Evolutionary conservation across 176 grass and related monocot species (phyloP).

Genomic region (Oryza glumipatula): DNA sequence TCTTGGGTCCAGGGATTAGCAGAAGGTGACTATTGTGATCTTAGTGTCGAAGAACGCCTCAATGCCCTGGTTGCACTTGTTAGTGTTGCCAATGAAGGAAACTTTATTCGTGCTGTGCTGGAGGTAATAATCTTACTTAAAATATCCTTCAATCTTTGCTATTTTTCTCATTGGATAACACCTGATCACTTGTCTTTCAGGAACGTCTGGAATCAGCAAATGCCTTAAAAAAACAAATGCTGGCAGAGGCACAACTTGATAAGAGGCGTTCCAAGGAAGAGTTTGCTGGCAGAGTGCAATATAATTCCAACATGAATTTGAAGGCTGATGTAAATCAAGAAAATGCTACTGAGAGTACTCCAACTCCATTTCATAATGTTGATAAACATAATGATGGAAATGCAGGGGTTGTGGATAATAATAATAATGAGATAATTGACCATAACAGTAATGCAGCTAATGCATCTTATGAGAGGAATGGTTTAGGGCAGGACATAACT

Average conservation of each 20-base stretch:
- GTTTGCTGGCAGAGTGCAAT: slow-evolving; percentile 66
- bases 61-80: slow-evolving; percentile 81
- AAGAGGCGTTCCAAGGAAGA: slow-evolving; percentile 92
- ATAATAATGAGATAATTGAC: slow-evolving; percentile 51
- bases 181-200: slow-evolving; percentile 55
- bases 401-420: slow-evolving; percentile 47
- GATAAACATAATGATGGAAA: slow-evolving; percentile 56
- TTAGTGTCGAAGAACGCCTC: slow-evolving; percentile 91
- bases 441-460: slow-evolving; percentile 49
- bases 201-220: slow-evolving; percentile 95
- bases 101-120: slow-evolving; percentile 64
- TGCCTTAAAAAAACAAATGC: slow-evolving; percentile 98
- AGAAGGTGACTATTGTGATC: slow-evolving; percentile 85
- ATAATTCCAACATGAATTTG: slow-evolving; percentile 58
- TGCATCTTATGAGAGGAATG: slow-evolving; percentile 65
- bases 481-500: slow-evolving; percentile 55
- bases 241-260: slow-evolving; percentile 88
- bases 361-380: slow-evolving; percentile 49
- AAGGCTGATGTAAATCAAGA: slow-evolving; percentile 59
- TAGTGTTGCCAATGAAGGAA: slow-evolving; percentile 81
- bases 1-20: slow-evolving; percentile 83
- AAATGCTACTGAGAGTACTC: slow-evolving; percentile 50
- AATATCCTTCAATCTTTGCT: slow-evolving; percentile 18
- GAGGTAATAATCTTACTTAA: slow-evolving; percentile 48
- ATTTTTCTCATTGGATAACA: slow-evolving; percentile 17